Conservation (phyloP, 768 basidiomycete species). For the Favolaschia claudopus region DNA sequence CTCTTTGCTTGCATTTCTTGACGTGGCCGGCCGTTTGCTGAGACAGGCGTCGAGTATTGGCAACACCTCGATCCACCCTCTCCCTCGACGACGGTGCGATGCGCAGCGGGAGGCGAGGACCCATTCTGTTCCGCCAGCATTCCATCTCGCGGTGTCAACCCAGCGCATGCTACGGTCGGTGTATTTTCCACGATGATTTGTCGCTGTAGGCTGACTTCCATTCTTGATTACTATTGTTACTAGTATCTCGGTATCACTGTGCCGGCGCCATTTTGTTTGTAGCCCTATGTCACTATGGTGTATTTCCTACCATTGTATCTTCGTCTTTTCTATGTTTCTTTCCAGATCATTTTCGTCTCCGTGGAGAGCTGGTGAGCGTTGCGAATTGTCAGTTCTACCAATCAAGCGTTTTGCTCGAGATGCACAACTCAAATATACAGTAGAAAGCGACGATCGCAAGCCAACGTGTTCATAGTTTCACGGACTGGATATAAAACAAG, state of each 20-base stretch:
- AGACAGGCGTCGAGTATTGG: slow-evolving; percentile 60
- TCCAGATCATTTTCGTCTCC: no score
- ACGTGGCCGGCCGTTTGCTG: not conserved
- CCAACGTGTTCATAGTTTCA: no score
- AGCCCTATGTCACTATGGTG: not conserved
- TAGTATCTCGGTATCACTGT: slow-evolving; percentile 50
- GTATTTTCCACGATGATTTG: not conserved
- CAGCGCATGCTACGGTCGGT: slow-evolving; percentile 55
- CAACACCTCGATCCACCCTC: slow-evolving; percentile 50
- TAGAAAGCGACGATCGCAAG: no score
- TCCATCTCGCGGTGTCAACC: slow-evolving; percentile 52
- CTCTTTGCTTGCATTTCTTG: not conserved
- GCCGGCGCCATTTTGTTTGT: slow-evolving; percentile 49
- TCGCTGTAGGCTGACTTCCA: no score
- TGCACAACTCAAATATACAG: no score
- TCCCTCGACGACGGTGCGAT: slow-evolving; percentile 49
- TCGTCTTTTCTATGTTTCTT: no score
- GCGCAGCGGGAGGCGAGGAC: slow-evolving; percentile 57
- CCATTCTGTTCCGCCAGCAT: slow-evolving; percentile 55
- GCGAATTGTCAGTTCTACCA: no score
- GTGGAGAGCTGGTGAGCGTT: no score
- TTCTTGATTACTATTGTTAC: not conserved
- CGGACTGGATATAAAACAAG: no score
- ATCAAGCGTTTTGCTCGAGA: no score
- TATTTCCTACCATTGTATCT: no score